Percentiles rank a stretch among this genome's conserved stretches.
These are phyloP conservation scores for Tylopilus felleus DNA, from an alignment of 768 basidiomycete genomes.

Conservation along the genomic window DNA sequence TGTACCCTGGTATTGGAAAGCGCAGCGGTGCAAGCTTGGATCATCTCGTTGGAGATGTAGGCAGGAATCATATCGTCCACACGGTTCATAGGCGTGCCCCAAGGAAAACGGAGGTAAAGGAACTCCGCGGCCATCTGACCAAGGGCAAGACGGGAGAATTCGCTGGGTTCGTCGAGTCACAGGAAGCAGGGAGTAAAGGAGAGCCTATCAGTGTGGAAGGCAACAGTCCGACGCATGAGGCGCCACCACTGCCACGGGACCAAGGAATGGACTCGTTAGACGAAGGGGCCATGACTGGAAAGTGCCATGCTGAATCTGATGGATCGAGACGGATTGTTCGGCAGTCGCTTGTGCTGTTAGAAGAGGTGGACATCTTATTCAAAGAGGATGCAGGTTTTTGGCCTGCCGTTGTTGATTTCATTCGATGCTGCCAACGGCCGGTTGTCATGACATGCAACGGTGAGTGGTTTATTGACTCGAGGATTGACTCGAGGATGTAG, in stretches of 20 bases:
- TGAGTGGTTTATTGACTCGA: conserved; percentile 31
- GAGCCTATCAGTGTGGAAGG: conserved; percentile 24
- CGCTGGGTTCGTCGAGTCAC: background rate
- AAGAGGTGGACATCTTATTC: conserved; percentile 94
- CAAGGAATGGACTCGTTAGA: conserved; percentile 1
- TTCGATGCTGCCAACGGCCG: conserved; percentile 80
- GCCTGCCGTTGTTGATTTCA: conserved; percentile 76
- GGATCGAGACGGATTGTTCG: conserved; percentile 39
- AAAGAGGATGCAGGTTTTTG: conserved; percentile 85
- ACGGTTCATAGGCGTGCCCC: conserved; percentile 22
- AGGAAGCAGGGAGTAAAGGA: conserved; percentile 15
- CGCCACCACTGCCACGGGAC: conserved; percentile 1
- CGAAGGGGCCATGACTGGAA: background rate
- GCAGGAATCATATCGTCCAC: conserved; percentile 83
- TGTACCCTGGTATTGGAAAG: conserved; percentile 92
- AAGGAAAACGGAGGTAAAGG: conserved; percentile 9
- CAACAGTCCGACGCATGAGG: conserved; percentile 4
- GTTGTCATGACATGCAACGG: conserved; percentile 96
- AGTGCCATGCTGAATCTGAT: conserved; percentile 5
- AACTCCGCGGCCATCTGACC: conserved; percentile 18
- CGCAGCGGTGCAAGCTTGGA: conserved; percentile 77
- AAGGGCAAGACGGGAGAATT: conserved; percentile 5
- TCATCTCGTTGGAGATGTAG: conserved; percentile 84
- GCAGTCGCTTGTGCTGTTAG: conserved; percentile 88
- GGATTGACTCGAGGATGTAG: conserved; percentile 12